Evolutionary conservation across 225 moss, liverwort and hornwort genomes (phyloP).

Genomic region (Polytrichum commune): DNA sequence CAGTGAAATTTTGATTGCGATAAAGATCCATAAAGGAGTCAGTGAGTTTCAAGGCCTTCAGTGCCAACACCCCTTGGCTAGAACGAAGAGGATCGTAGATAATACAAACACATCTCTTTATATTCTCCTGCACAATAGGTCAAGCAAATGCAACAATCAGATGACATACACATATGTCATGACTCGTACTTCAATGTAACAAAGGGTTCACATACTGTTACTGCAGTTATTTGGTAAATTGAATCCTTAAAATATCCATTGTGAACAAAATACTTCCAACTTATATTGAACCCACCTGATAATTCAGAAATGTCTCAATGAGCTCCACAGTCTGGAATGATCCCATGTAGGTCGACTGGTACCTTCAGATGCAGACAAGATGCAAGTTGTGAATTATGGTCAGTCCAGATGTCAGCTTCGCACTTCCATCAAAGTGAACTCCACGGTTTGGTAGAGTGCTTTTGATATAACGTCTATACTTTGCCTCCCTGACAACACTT

Average conservation of each 20-base stretch:
- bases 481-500: too few relatives aligned
- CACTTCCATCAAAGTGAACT: too few relatives aligned
- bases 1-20: constrained; percentile 73
- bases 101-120: constrained; percentile 97
- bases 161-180: background rate
- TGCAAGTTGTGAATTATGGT: too few relatives aligned
- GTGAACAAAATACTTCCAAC: too few relatives aligned
- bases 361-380: constrained; percentile 36
- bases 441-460: too few relatives aligned
- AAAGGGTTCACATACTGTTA: background rate
- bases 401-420: too few relatives aligned
- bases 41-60: constrained; percentile 88
- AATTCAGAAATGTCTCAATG: constrained; percentile 91
- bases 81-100: constrained; percentile 94
- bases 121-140: constrained; percentile 70
- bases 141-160: constrained; percentile 7
- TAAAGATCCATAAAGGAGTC: constrained; percentile 94
- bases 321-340: constrained; percentile 93
- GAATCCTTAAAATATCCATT: background rate
- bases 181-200: background rate
- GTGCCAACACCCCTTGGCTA: constrained; percentile 83
- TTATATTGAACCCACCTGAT: constrained; percentile 57
- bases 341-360: constrained; percentile 99
- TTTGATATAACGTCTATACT: too few relatives aligned
- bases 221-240: background rate